Evolutionary conservation across 139 green algal genomes (phyloP), one percentile per base, ranked within the genome.

Genomic region (Haematococcus lacustris): DNA sequence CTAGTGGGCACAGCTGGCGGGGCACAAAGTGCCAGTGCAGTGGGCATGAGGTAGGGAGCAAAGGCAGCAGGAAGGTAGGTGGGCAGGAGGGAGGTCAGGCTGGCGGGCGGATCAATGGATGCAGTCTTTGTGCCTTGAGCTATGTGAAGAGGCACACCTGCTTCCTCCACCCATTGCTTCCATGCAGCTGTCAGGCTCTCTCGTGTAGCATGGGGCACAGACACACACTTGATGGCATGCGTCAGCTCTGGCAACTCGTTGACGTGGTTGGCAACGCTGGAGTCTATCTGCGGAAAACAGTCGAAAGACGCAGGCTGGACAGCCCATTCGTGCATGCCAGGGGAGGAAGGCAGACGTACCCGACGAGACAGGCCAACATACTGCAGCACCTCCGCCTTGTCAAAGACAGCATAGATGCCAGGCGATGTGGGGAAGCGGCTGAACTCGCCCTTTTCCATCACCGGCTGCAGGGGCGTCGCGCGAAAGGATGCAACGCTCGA

Each of bases 81-180:
- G n/a, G n/a, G n/a, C n/a, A n/a, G n/a, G n/a, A n/a, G n/a, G n/a
- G n/a, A n/a, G n/a, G n/a, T n/a, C n/a, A n/a, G n/a, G n/a, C n/a
- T n/a, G n/a, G n/a, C n/a, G n/a, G n/a, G n/a, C n/a, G n/a, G n/a
- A n/a, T n/a, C n/a, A n/a, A n/a, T n/a, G n/a, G n/a, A n/a, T n/a
- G n/a, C n/a, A n/a, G n/a, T n/a, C n/a, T n/a, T n/a, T n/a, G n/a
- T n/a, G n/a, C n/a, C n/a, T n/a, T n/a, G n/a, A n/a, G n/a, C n/a
- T n/a, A n/a, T n/a, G n/a, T n/a, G n/a, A n/a, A n/a, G n/a, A n/a
- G n/a, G n/a, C n/a, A n/a, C n/a, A 75, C 61, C 57, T 67, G 83
- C 76, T 50, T 90, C 80, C 75, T 94, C 80, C 50, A 97, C 75
- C 91, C 90, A 96, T 1, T 68, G 51, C 83, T 94, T 96, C 92